phyloP scores from a whole-genome alignment of 73 alveolate species.

The Tetrahymena thermophila region DNA sequence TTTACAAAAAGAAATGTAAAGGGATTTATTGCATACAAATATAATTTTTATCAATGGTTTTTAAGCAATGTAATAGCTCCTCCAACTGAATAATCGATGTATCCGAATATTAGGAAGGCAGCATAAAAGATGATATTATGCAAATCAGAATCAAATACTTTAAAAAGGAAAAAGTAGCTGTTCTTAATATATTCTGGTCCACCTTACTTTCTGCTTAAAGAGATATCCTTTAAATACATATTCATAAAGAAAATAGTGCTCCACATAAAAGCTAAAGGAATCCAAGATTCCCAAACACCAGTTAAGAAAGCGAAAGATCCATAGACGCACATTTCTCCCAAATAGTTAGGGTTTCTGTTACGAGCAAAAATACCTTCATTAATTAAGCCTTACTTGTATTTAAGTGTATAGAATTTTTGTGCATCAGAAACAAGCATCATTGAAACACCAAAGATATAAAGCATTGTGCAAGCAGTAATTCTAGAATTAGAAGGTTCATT shows the following conservation, averaged over 20 bases:
- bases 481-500: conserved; percentile 50
- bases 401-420: conserved; percentile 45
- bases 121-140: background rate
- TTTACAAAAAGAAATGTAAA: background rate
- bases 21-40: too few relatives aligned
- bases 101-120: background rate
- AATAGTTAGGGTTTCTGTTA: conserved; percentile 87
- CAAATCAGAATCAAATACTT: background rate
- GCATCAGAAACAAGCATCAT: conserved; percentile 54
- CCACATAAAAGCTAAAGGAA: conserved; percentile 60
- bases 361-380: conserved; percentile 64
- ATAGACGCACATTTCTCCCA: conserved; percentile 88
- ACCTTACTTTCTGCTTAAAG: conserved; percentile 79
- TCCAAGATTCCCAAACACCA: conserved; percentile 56
- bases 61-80: background rate
- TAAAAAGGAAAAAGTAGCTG: background rate
- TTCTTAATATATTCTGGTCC: conserved; percentile 65
- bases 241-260: conserved; percentile 57
- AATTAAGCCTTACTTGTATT: conserved; percentile 75
- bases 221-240: conserved; percentile 67
- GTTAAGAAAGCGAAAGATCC: conserved; percentile 68
- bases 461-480: conserved; percentile 46
- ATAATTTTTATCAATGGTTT: background rate
- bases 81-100: background rate
- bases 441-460: conserved; percentile 47